Percentiles rank a stretch among this genome's conserved stretches.
Evolutionary conservation across 2,329 filamentous ascomycete genomes (phyloP).

Genomic region (Phialocephala subalpina): DNA sequence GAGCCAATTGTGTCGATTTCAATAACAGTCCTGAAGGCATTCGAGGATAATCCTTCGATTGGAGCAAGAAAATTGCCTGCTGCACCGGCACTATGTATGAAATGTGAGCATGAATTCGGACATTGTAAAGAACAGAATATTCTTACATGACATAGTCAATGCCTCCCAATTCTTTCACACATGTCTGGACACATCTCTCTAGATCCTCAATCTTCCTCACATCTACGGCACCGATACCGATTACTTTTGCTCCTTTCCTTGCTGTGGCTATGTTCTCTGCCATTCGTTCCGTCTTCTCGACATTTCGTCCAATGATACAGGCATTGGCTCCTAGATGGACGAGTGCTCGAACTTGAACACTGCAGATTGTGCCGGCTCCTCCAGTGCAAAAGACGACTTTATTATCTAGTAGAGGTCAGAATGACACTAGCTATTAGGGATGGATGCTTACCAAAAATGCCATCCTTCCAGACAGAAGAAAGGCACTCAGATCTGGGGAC

Average conservation of each 20-base stretch:
- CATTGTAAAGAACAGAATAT: conserved; percentile 17
- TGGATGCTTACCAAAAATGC: conserved; percentile 75
- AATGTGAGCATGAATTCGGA: neutral
- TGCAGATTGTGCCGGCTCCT: conserved; percentile 92
- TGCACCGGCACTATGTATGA: conserved; percentile 75
- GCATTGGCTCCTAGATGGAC: conserved; percentile 92
- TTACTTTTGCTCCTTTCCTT: conserved; percentile 80
- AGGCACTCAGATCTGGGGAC: conserved; percentile 78
- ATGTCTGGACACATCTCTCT: conserved; percentile 78
- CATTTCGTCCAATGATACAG: conserved; percentile 90
- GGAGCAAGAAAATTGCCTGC: conserved; percentile 95
- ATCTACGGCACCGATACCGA: conserved; percentile 83
- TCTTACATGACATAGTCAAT: conserved; percentile 92
- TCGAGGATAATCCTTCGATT: conserved; percentile 80
- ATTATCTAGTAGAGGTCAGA: conserved; percentile 63
- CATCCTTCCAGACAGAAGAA: conserved; percentile 85
- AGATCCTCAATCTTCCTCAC: conserved; percentile 79
- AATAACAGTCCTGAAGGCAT: conserved; percentile 94
- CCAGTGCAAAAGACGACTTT: conserved; percentile 96
- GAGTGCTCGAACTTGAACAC: conserved; percentile 89
- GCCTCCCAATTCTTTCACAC: conserved; percentile 81
- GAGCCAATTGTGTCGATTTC: conserved; percentile 96
- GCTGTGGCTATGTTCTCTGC: conserved; percentile 85
- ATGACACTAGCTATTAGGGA: neutral
- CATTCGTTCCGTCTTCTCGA: conserved; percentile 83